phyloP scores from a whole-genome alignment of 768 basidiomycete genomes.

The Albatrellus ellisii region DNA sequence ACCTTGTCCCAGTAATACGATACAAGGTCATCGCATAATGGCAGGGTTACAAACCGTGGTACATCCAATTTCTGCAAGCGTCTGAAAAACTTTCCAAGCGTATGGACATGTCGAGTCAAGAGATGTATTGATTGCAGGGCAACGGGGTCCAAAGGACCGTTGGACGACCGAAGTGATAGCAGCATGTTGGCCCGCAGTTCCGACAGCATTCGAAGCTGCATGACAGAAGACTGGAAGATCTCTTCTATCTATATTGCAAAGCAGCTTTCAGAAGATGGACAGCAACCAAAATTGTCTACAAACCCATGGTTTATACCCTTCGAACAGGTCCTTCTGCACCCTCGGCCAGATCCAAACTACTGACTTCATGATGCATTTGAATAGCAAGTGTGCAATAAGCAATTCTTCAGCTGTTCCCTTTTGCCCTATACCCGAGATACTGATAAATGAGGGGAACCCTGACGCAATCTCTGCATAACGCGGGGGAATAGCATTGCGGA shows the following conservation, averaged over 20 bases:
- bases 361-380: slow-evolving; percentile 64
- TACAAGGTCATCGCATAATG: slow-evolving; percentile 51
- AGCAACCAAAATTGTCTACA: slow-evolving; percentile 11
- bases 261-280: slow-evolving; percentile 2
- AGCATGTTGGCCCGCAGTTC: slow-evolving; percentile 45
- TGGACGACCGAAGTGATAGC: slow-evolving; percentile 26
- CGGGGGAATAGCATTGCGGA: slow-evolving; percentile 39
- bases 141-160: slow-evolving; percentile 23
- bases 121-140: slow-evolving; percentile 34
- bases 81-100: slow-evolving; percentile 74
- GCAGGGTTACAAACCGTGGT: slow-evolving; percentile 47
- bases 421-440: slow-evolving; percentile 22
- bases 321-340: slow-evolving; percentile 19
- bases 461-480: slow-evolving; percentile 48
- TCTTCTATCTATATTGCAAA: slow-evolving; percentile 34
- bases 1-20: slow-evolving; percentile 77
- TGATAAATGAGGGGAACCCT: slow-evolving; percentile 22
- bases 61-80: slow-evolving; percentile 51
- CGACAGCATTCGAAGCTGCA: slow-evolving; percentile 41
- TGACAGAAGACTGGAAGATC: slow-evolving; percentile 45
- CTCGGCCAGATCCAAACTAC: slow-evolving; percentile 56
- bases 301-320: slow-evolving; percentile 42
- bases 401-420: slow-evolving; percentile 33
- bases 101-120: slow-evolving; percentile 53
- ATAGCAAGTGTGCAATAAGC: slow-evolving; percentile 50